A percentile compares a stretch with the other conserved stretches of the same genome.
These are phyloP conservation scores for Cunninghamia lanceolata DNA, from an alignment of 75 land plant species.

Conservation along the genomic window DNA sequence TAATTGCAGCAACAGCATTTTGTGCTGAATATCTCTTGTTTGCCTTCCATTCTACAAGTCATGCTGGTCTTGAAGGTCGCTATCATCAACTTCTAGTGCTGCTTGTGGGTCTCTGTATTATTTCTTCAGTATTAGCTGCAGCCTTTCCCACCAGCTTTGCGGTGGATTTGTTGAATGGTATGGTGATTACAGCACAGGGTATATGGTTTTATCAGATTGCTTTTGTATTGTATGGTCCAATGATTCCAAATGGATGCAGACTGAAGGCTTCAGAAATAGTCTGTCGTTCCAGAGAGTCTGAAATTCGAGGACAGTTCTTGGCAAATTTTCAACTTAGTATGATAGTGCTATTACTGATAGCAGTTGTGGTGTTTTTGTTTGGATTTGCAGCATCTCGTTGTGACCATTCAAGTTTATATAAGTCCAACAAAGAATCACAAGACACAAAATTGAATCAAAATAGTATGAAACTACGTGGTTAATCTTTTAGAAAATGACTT, in stretches of 20 bases:
- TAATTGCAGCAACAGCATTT: slow-evolving; percentile 82
- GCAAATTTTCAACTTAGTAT: slow-evolving; percentile 73
- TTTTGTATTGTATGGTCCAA: slow-evolving; percentile 83
- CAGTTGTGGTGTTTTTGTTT: neutral
- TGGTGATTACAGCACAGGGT: slow-evolving; percentile 82
- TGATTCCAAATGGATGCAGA: slow-evolving; percentile 84
- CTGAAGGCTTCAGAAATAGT: slow-evolving; percentile 35
- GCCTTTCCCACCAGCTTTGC: slow-evolving; percentile 68
- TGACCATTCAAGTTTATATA: slow-evolving; percentile 7
- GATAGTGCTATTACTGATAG: slow-evolving; percentile 1
- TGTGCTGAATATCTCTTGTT: slow-evolving; percentile 80
- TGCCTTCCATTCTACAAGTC: slow-evolving; percentile 89
- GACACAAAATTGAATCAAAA: neutral
- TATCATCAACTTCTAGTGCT: slow-evolving; percentile 85
- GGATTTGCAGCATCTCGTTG: slow-evolving; percentile 11
- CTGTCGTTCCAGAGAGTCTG: slow-evolving; percentile 45
- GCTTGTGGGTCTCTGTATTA: slow-evolving; percentile 72
- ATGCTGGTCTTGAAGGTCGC: slow-evolving; percentile 90
- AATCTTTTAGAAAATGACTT: neutral
- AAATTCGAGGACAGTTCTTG: slow-evolving; percentile 66
- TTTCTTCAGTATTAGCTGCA: slow-evolving; percentile 54
- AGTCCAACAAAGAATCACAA: slow-evolving; percentile 2
- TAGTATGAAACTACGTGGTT: neutral
- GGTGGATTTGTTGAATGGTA: slow-evolving; percentile 65
- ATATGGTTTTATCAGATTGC: slow-evolving; percentile 96